Evolutionary conservation across 2,329 filamentous ascomycete species (phyloP), one percentile per base, ranked within the genome.

Genomic region (Trichoderma guizhouense): DNA sequence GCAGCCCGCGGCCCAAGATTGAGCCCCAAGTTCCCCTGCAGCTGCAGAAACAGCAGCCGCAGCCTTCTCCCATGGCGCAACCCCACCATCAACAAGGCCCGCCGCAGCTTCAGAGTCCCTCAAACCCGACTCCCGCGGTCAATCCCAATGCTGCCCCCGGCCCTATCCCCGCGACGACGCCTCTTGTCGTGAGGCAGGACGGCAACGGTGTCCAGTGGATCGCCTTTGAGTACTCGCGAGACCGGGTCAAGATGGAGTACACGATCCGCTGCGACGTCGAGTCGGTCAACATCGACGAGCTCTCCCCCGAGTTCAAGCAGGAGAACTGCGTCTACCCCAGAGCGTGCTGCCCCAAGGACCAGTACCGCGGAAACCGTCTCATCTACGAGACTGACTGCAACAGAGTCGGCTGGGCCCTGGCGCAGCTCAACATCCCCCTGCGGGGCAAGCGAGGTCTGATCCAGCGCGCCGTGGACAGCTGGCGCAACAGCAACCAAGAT

Each of bases 341-440:
- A 73, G 96, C 96, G 5, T 98, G 95, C 85, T 97, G 94, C 82
- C 89, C 90, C 76, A 98, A 98, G 83, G 95, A 98, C 72, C 92
- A 97, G 80, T 99, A 99, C 85, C 92, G 95, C 73, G 96, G 96
- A 73, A 99, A 99, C 81, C 92, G 96, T 18, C 85, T 98, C 76
- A 93, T 96, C 76, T 99, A 99, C 82, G 96, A 99, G 85, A 98
- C 94, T 18, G 96, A 99, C 84, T 99, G 96, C 87, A 99, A 99
- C 83, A 94, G 94, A 0, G 96, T 99, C n/a, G 96, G 96, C n/a
- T 99, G 96, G 96, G 95, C 95, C 14, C 84, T 99, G 76, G 96
- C 96, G 3, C 92, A 98, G 79, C 85, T 99, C 69, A 99, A 99
- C 81, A 91, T 94, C 8, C 92, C 93, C 72, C 87, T 98, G 72